Evolutionary conservation across 1,284 basidiomycete genomes (phyloP), one percentile per base, ranked within the genome.

Genomic region (Exobasidium rhododendri): DNA sequence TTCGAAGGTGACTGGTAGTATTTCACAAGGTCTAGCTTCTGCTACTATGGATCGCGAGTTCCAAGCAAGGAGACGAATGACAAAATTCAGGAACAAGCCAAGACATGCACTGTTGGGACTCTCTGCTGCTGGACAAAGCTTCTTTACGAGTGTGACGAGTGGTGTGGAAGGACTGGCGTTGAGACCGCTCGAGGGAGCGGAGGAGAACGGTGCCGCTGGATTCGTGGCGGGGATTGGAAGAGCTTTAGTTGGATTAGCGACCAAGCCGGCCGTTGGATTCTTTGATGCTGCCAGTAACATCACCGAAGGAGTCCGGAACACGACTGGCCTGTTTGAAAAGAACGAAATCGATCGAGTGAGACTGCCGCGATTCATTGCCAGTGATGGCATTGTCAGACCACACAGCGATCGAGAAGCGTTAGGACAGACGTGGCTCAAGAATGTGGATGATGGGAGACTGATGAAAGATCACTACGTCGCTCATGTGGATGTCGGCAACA

Each of bases 171-270:
- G 96, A 7, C 87, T 99, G 28, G 85, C 97, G 66, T 91, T 96
- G 75, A 94, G 97, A 77, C 96, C 96, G 0, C 87, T 98, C 51
- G 94, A 98, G 81, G 96, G 96, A 3, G 96, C 96, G 0, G 94
- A 98, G 79, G 85, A 87, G 14, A 93, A 89, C 71, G 96, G 96
- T 4, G 93, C 96, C 0, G 83, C 91, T 35, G 96, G 96, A 3
- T 99, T 99, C 82, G 92, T 97, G 83, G 97, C 96, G 81, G 96
- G 96, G 13, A 87, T 99, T 30, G 96, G 96, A 14, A 97, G 96
- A 80, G 94, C 94, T 10, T 83, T 97, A 57, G 92, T 97, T 61
- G 94, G 94, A 28, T 90, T 86, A 44, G 87, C 98, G 56, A 97
- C 96, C 4, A 99, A 99, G 81, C 96, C 96, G 3, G 92, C 90